phyloP scores from a whole-genome alignment of 176 grass and related monocot species.

The Oropetium thomaeum region DNA sequence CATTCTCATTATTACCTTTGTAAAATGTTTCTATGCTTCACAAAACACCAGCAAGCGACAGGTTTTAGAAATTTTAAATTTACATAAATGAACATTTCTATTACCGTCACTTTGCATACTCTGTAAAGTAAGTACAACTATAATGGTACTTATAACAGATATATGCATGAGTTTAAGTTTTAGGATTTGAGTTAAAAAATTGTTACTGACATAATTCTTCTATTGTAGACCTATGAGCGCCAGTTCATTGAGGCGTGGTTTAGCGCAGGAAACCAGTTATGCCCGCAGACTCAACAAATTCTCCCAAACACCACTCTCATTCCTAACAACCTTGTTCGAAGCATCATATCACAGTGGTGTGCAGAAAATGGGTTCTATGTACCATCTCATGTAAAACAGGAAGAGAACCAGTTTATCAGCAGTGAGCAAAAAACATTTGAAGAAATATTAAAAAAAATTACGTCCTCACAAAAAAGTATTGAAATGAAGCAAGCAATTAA shows the following conservation, averaged over 20 bases:
- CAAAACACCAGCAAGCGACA: neutral
- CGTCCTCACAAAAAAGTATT: constrained; percentile 37
- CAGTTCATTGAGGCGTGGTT: constrained; percentile 70
- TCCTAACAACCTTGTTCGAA: constrained; percentile 58
- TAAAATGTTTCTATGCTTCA: neutral
- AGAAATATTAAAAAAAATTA: constrained; percentile 60
- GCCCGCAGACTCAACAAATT: constrained; percentile 63
- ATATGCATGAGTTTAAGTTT: neutral
- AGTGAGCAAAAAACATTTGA: constrained; percentile 52
- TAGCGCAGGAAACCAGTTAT: constrained; percentile 52
- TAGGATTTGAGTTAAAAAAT: neutral
- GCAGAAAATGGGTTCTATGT: constrained; percentile 48
- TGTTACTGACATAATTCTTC: constrained; percentile 10
- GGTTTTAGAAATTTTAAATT: neutral
- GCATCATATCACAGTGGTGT: constrained; percentile 74
- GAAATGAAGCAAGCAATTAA: constrained; percentile 61
- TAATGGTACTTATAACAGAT: neutral
- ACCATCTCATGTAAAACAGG: constrained; percentile 34
- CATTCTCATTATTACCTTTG: neutral
- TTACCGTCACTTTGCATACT: neutral
- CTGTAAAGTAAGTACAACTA: neutral
- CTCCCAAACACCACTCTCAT: constrained; percentile 53
- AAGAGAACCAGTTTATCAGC: constrained; percentile 35
- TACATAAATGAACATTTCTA: neutral
- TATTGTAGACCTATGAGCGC: constrained; percentile 80